A percentile compares a stretch with the other conserved stretches of the same genome.
These are phyloP conservation scores for Stropharia rugosoannulata DNA, from an alignment of 768 basidiomycete genomes.

Conservation along the genomic window DNA sequence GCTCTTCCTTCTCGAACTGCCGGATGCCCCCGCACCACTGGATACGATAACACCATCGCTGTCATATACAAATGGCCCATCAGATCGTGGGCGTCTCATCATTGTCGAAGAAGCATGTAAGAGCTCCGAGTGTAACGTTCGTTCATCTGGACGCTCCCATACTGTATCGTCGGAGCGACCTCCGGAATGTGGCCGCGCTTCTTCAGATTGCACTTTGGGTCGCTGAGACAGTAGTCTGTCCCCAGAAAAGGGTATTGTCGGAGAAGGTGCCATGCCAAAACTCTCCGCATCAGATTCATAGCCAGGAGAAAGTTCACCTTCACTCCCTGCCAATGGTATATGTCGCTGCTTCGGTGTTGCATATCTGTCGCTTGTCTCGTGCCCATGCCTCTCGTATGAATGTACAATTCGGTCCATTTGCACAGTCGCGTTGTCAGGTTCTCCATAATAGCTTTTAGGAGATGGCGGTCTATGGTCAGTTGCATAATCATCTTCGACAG, in stretches of 20 bases:
- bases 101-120: background rate
- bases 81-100: conserved; percentile 26
- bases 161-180: conserved; percentile 29
- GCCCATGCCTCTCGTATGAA: background rate
- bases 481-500: conserved; percentile 25
- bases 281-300: conserved; percentile 39
- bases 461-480: conserved; percentile 12
- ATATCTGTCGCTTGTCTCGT: no score
- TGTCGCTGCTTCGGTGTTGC: no score
- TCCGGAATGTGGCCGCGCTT: conserved; percentile 19
- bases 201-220: background rate
- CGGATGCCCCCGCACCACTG: conserved; percentile 10
- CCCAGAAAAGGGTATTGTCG: conserved; percentile 13
- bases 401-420: conserved; percentile 15
- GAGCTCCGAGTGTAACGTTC: background rate
- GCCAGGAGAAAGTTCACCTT: conserved; percentile 33
- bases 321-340: conserved; percentile 13
- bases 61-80: conserved; percentile 29
- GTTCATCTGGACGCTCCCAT: conserved; percentile 24
- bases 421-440: conserved; percentile 10
- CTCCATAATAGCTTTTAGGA: conserved; percentile 14
- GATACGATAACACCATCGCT: conserved; percentile 18
- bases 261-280: conserved; percentile 22
- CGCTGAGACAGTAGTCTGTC: conserved; percentile 10
- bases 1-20: conserved; percentile 5